Percentiles rank a stretch among this genome's conserved stretches.
Evolutionary conservation across 2,329 filamentous ascomycete genomes (phyloP).

Genomic region (Rhytidhysteron rufulum): DNA sequence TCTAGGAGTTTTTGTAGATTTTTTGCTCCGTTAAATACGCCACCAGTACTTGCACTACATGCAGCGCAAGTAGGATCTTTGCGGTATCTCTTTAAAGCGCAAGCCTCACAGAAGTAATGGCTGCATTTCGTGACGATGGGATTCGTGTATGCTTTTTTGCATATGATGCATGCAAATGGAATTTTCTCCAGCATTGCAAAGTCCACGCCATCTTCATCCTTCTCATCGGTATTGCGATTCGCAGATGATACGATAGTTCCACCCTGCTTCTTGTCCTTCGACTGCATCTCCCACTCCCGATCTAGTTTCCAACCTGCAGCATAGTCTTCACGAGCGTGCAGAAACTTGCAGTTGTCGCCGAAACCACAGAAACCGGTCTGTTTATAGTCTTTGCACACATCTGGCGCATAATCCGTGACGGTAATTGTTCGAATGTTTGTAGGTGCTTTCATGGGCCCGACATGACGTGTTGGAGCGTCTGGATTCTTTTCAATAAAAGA

Average conservation of each 20-base stretch:
- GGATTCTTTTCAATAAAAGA: conserved; percentile 76
- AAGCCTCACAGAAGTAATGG: conserved; percentile 93
- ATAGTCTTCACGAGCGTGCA: conserved; percentile 73
- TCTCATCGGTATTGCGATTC: conserved; percentile 42
- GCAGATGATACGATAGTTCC: conserved; percentile 56
- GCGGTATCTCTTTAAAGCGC: conserved; percentile 80
- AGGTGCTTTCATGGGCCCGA: conserved; percentile 83
- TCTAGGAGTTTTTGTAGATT: conserved; percentile 77
- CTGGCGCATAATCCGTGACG: conserved; percentile 83
- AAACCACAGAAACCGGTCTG: conserved; percentile 64
- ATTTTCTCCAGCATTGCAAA: conserved; percentile 75
- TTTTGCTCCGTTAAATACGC: conserved; percentile 86
- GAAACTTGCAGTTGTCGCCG: conserved; percentile 77
- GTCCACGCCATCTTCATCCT: conserved; percentile 56
- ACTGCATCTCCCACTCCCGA: conserved; percentile 84
- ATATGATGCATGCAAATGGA: conserved; percentile 86
- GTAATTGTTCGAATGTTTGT: conserved; percentile 90
- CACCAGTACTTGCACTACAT: conserved; percentile 79
- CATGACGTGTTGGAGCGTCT: conserved; percentile 63
- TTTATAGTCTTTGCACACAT: conserved; percentile 94
- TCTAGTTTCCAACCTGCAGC: conserved; percentile 96
- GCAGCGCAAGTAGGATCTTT: conserved; percentile 84
- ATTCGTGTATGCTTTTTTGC: conserved; percentile 70
- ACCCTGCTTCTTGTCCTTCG: conserved; percentile 55
- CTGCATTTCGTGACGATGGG: conserved; percentile 87